Base-by-base conservation (phyloP, 192 early-diverging fungal genomes). In the Jimgerdemannia lactiflua region DNA sequence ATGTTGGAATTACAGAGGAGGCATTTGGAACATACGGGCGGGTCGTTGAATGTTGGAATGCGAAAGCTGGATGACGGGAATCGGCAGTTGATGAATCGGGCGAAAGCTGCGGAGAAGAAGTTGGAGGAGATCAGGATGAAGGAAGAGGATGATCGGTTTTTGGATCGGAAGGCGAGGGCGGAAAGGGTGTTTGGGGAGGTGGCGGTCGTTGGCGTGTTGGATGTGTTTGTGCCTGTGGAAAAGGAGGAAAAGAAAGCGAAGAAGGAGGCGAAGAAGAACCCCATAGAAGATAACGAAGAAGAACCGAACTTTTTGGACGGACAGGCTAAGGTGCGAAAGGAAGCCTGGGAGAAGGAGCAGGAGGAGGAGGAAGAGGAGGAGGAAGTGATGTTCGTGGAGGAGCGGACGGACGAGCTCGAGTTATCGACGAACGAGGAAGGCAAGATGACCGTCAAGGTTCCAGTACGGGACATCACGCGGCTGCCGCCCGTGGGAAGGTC, bases 51-150 rank as follows among this genome's bases (percentile, higher is more conserved):
- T 20, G 74, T 74, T 18, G 74, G 74, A 9, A 74, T 74, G 74
- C 66, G 74, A 65, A 14, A 67, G 39, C 18, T 74, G 19, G 74
- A 74, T 69, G 74, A 74, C 4, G 74, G 74, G 3, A 74, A 74
- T 43, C 67, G 54, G 43, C 65, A 67, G 42, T 49, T 74, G 65
- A 74, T 74, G 74, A 42, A 69, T 44, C 40, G 74, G 42, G 74
- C 67, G 3, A 68, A 67, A 39, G 7, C 11, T 3, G 67, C 74
- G 3, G 74, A 74, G 69, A 67, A 14, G 8, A 66, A 73, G 2
- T 19, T 66, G 10, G 64, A 66, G 20, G 72, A 73, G n/a, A 66
- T 29, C 14, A 64, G 64, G 2, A 73, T 73, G 17, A 40, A 43
- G n/a, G 7, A 66, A 3, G 72, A 73, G 0, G 11, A 43, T 3